These are phyloP conservation scores for Aspergillus thermomutatus DNA, from an alignment of 2,329 filamentous ascomycete genomes.

Conservation along the genomic window DNA sequence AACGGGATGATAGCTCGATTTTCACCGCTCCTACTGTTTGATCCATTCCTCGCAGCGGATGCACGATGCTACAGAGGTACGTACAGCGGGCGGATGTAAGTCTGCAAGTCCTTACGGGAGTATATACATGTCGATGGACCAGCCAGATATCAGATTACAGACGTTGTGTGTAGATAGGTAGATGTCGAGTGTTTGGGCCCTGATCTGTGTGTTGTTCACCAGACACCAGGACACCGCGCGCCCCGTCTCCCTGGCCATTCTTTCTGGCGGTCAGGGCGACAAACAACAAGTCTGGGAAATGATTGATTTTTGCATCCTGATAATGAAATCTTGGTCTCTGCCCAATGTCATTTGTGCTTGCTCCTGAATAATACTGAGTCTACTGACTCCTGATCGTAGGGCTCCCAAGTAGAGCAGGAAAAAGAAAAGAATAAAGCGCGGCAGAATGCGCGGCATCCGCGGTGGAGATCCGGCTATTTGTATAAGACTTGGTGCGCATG, in stretches of 20 bases:
- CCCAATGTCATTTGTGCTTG: too few relatives aligned
- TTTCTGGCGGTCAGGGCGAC: constrained; percentile 5
- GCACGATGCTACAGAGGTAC: background rate
- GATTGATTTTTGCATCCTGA: background rate
- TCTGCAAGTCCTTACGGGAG: constrained; percentile 1
- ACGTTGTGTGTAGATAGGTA: background rate
- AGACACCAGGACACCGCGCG: too few relatives aligned
- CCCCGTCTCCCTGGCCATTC: background rate
- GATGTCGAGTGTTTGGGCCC: constrained; percentile 3
- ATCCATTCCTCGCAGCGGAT: constrained; percentile 7
- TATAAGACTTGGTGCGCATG: background rate
- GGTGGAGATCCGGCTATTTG: constrained; percentile 14
- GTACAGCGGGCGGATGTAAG: constrained; percentile 8
- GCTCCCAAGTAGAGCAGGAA: background rate
- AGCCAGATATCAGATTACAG: background rate
- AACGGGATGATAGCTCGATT: background rate
- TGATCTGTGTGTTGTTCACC: background rate
- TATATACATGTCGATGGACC: constrained; percentile 1
- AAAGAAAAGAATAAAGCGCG: background rate
- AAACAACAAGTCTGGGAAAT: constrained; percentile 1
- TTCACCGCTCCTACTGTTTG: constrained; percentile 12
- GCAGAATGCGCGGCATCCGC: constrained; percentile 14
- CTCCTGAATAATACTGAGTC: too few relatives aligned
- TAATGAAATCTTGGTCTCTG: too few relatives aligned
- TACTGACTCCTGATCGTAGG: background rate